Conservation (phyloP, 129 eudicot species). For the Flaveria bidentis region DNA sequence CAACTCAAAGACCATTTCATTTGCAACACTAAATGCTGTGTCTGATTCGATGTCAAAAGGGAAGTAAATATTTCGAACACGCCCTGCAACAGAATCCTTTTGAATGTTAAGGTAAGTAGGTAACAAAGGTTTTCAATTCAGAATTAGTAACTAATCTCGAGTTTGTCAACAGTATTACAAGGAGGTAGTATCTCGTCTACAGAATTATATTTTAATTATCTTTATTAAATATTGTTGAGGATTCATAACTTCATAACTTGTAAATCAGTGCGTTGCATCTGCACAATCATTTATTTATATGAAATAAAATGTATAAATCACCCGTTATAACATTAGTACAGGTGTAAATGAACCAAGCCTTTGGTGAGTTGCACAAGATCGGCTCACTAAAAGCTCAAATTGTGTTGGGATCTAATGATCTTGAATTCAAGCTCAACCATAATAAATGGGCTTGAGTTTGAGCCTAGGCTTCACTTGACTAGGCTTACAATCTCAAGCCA, state of each 20-base stretch:
- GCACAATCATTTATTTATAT: background rate
- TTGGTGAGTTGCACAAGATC: background rate
- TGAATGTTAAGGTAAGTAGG: background rate
- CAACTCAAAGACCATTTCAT: constrained; percentile 91
- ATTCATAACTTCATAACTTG: background rate
- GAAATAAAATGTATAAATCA: background rate
- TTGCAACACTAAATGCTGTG: constrained; percentile 78
- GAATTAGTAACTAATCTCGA: background rate
- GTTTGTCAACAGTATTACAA: background rate
- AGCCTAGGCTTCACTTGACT: background rate
- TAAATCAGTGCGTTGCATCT: background rate
- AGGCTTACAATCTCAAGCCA: background rate
- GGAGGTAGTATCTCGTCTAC: background rate
- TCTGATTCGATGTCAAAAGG: constrained; percentile 78
- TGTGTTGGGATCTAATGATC: background rate
- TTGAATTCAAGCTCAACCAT: background rate
- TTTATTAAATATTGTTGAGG: background rate
- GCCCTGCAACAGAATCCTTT: constrained; percentile 49
- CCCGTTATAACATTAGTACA: background rate
- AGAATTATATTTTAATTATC: background rate
- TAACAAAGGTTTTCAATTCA: background rate
- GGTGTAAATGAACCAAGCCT: background rate
- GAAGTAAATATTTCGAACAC: constrained; percentile 78
- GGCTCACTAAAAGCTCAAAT: background rate
- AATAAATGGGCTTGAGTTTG: background rate